Base-by-base conservation (phyloP, 306 rosid species). In the Trifolium pratense region DNA sequence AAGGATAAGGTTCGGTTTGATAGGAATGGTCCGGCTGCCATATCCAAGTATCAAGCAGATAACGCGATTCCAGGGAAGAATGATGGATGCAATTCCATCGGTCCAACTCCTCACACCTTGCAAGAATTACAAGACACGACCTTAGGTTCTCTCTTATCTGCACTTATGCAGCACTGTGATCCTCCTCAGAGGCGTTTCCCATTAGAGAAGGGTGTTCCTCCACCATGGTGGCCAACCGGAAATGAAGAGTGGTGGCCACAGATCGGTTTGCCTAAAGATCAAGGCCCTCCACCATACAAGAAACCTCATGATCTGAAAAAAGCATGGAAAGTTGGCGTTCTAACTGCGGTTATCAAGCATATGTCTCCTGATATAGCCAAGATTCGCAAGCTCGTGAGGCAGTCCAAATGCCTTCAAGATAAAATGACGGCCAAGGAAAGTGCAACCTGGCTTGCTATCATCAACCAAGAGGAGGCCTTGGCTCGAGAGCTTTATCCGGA, bases 381-480 rank as follows among this genome's bases (percentile, higher is more conserved):
- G 83, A 92, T 92, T 51, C 89, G 92, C 59, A 92, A 90, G 89
- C 96, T 92, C 8, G 96, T 92, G 29, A 84, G 94, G 72, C 97
- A 90, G 61, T 92, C 97, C 3, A 90, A 88, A 65, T 90, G 96
- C 71, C 83, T 92, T 78, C 97, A 92, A 73, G 97, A 92, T 74
- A 92, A 90, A 69, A 92, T 92, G 97, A 90, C 97, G 0, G 97
- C 97, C 1, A 92, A 88, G 87, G 97, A 92, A 79, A 92, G 94
- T 43, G 88, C 94, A 0, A 90, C 94, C 2, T 92, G 96, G 97
- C 94, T 90, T 13, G 94, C 96, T 64, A 84, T 92, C 63, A 84
- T 92, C 75, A 87, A 90, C 66, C 96, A 90, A 61, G 96, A 92
- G 83, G 97, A 92, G 75, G 60, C 84, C 49, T 55, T 92, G 77